These are phyloP conservation scores for Cercospora nicotianae DNA, from an alignment of 2,329 filamentous ascomycete species.

Conservation along the genomic window DNA sequence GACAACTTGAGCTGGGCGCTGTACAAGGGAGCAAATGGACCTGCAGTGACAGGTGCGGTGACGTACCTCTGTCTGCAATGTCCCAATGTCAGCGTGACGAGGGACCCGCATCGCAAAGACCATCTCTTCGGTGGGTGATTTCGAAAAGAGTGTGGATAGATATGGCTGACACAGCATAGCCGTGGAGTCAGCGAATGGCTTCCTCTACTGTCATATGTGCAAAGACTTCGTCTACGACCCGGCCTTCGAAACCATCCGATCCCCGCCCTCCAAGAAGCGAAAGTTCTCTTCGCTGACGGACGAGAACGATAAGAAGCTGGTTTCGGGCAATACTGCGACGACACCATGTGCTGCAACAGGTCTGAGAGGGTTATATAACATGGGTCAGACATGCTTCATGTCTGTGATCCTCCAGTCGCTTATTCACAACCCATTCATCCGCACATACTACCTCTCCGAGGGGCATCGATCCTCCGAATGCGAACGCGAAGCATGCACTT, in stretches of 20 bases:
- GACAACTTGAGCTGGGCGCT: slow-evolving; percentile 67
- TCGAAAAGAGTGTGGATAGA: not conserved
- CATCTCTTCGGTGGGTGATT: slow-evolving; percentile 68
- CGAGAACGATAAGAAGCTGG: slow-evolving; percentile 68
- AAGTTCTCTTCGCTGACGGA: slow-evolving; percentile 47
- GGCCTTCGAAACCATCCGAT: slow-evolving; percentile 71
- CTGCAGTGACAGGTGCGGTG: slow-evolving; percentile 29
- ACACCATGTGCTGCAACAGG: slow-evolving; percentile 84
- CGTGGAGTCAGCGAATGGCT: slow-evolving; percentile 73
- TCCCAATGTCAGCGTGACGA: slow-evolving; percentile 64
- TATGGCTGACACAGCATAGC: slow-evolving; percentile 50
- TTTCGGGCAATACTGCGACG: slow-evolving; percentile 73
- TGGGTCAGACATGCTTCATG: slow-evolving; percentile 98
- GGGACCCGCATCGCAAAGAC: slow-evolving; percentile 69
- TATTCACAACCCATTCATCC: slow-evolving; percentile 87
- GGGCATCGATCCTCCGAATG: slow-evolving; percentile 81
- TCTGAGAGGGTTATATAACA: slow-evolving; percentile 90
- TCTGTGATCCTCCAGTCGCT: slow-evolving; percentile 93
- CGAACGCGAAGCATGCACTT: slow-evolving; percentile 56
- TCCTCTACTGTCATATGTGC: slow-evolving; percentile 78
- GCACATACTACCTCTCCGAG: slow-evolving; percentile 88
- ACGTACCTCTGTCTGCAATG: slow-evolving; percentile 72
- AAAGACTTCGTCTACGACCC: slow-evolving; percentile 82
- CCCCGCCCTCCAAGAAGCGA: slow-evolving; percentile 64
- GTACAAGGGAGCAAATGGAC: slow-evolving; percentile 49